These are phyloP conservation scores for Trichosporon coremiiforme DNA, from an alignment of 1,284 basidiomycete genomes.

Conservation along the genomic window DNA sequence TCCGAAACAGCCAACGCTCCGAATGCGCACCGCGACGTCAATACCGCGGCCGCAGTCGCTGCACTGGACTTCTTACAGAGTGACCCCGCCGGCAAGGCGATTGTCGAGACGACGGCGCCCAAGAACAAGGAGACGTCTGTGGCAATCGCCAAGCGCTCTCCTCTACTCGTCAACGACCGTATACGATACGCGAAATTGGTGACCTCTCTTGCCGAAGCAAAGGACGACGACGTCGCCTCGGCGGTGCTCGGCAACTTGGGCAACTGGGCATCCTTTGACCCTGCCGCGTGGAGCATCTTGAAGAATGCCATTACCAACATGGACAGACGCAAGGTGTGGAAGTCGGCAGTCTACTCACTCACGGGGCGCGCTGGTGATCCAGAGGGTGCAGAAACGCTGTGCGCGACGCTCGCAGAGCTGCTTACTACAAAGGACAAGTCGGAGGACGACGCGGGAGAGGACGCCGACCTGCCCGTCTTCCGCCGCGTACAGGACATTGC, in stretches of 20 bases:
- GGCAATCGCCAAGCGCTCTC: not conserved
- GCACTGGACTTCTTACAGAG: not conserved
- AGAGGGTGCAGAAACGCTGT: not conserved
- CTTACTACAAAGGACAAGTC: not conserved
- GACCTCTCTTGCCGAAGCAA: not conserved
- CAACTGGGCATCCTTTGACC: not conserved
- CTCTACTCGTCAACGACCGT: not conserved
- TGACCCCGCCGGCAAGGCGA: not conserved
- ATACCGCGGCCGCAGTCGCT: not conserved
- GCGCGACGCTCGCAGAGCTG: not conserved
- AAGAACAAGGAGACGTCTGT: not conserved
- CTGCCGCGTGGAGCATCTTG: not conserved
- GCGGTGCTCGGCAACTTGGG: not conserved
- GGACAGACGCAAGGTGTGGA: not conserved
- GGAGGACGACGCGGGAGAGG: not conserved
- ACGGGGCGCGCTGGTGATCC: not conserved
- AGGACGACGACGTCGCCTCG: not conserved
- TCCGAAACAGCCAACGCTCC: not conserved
- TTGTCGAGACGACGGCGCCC: not conserved
- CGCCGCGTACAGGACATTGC: not conserved
- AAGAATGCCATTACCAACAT: not conserved
- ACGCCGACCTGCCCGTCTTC: not conserved
- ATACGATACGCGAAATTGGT: not conserved
- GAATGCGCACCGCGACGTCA: not conserved
- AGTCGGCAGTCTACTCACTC: not conserved